Evolutionary conservation across 176 grass and related monocot species (phyloP).

Genomic region (Pontederia crassipes): DNA sequence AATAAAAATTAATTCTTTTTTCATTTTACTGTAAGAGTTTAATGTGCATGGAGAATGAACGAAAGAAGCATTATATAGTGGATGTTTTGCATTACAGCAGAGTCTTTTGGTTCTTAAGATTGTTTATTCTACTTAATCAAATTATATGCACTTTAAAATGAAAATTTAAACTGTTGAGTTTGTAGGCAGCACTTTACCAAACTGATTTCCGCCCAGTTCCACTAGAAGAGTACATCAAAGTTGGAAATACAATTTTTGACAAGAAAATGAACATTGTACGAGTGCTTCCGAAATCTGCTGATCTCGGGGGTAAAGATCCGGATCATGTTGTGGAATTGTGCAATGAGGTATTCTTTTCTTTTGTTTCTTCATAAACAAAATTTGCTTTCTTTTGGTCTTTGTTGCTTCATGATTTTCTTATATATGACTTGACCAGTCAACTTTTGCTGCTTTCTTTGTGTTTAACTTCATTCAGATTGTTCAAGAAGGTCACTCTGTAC

Average conservation of each 20-base stretch:
- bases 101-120: too few relatives aligned
- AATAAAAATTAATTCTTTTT: too few relatives aligned
- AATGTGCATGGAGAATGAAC: too few relatives aligned
- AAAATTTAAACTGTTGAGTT: conserved; percentile 16
- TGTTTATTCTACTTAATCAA: conserved; percentile 6
- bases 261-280: conserved; percentile 78
- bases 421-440: neutral
- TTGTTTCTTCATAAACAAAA: neutral
- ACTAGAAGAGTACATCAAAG: conserved; percentile 93
- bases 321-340: conserved; percentile 90
- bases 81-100: too few relatives aligned
- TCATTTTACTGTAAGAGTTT: too few relatives aligned
- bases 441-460: neutral
- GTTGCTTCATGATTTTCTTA: neutral
- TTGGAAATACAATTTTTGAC: conserved; percentile 86
- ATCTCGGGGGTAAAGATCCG: conserved; percentile 86
- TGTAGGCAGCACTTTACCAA: conserved; percentile 79
- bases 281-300: conserved; percentile 53
- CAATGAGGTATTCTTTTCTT: conserved; percentile 54
- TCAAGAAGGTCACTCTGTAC: conserved; percentile 87
- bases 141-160: conserved; percentile 4
- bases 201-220: conserved; percentile 91
- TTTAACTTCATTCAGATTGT: conserved; percentile 39
- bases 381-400: neutral
- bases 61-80: too few relatives aligned